phyloP scores from a whole-genome alignment of 495 filamentous ascomycete species.

The Aspergillus taichungensis region DNA sequence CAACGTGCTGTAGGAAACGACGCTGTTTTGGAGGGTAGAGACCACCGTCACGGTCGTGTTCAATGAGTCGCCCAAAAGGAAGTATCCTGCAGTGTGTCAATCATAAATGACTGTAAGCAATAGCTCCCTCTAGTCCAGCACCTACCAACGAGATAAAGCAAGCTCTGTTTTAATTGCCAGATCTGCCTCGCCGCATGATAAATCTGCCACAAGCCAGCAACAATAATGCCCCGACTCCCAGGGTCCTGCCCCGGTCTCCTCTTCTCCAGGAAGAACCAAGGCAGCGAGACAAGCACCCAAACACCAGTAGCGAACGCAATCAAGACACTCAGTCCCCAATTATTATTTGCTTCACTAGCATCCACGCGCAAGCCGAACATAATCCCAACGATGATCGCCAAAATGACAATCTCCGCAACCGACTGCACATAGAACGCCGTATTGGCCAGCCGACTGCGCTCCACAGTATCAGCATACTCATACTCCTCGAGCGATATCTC shows the following conservation, averaged over 20 bases:
- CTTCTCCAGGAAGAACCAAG: conserved; percentile 59
- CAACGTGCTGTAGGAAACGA: conserved; percentile 53
- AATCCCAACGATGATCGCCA: conserved; percentile 54
- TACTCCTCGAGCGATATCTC: conserved; percentile 49
- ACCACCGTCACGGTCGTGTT: conserved; percentile 64
- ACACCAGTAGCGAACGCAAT: conserved; percentile 57
- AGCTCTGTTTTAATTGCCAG: conserved; percentile 54
- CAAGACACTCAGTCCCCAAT: conserved; percentile 55
- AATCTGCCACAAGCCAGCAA: conserved; percentile 52
- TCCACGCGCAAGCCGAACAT: conserved; percentile 53
- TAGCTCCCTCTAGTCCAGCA: not conserved
- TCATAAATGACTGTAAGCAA: not conserved
- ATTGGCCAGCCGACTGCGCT: conserved; percentile 52
- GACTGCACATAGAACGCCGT: conserved; percentile 55
- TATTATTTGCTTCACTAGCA: conserved; percentile 49
- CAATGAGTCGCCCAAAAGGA: conserved; percentile 54
- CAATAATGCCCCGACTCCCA: conserved; percentile 34
- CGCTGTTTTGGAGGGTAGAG: conserved; percentile 50
- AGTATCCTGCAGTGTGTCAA: conserved; percentile 38
- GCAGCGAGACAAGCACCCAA: conserved; percentile 50
- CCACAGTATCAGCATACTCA: conserved; percentile 52
- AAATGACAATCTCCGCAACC: conserved; percentile 49
- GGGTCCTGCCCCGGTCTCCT: conserved; percentile 48
- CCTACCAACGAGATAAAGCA: conserved; percentile 52
- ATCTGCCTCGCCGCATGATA: conserved; percentile 48